phyloP scores from a whole-genome alignment of 257 asterid genomes.

The Sherardia arvensis region DNA sequence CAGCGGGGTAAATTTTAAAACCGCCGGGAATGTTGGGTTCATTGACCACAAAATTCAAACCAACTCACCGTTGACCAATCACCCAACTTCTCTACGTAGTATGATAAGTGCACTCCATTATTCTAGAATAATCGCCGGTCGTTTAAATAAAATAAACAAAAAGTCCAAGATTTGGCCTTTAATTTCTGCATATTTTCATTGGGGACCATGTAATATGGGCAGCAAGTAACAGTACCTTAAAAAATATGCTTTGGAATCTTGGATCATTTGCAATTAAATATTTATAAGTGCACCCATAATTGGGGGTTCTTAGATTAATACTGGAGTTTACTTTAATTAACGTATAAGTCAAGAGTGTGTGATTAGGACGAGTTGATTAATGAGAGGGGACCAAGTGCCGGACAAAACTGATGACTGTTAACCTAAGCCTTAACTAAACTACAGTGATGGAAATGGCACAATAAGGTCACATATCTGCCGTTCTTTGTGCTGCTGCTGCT shows the following conservation, averaged over 20 bases:
- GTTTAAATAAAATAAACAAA: background rate
- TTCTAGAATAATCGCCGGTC: background rate
- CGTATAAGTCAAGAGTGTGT: background rate
- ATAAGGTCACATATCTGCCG: background rate
- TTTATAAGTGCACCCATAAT: background rate
- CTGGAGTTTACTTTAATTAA: background rate
- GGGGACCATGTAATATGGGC: background rate
- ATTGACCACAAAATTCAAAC: too few relatives aligned
- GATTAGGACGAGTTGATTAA: background rate
- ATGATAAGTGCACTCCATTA: background rate
- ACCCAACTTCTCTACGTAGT: too few relatives aligned
- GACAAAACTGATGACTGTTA: background rate
- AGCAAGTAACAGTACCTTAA: background rate
- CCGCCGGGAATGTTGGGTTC: too few relatives aligned
- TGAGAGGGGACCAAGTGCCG: background rate
- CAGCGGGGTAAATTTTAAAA: too few relatives aligned
- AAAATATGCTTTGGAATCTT: background rate
- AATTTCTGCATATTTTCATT: background rate
- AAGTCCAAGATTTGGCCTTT: background rate
- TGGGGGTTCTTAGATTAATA: background rate
- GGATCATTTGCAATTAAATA: background rate
- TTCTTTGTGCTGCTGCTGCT: background rate
- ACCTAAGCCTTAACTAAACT: background rate
- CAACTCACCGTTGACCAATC: too few relatives aligned
- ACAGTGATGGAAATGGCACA: background rate